Conservation (phyloP, 192 early-diverging fungal genomes). For the Entomortierella lignicola region DNA sequence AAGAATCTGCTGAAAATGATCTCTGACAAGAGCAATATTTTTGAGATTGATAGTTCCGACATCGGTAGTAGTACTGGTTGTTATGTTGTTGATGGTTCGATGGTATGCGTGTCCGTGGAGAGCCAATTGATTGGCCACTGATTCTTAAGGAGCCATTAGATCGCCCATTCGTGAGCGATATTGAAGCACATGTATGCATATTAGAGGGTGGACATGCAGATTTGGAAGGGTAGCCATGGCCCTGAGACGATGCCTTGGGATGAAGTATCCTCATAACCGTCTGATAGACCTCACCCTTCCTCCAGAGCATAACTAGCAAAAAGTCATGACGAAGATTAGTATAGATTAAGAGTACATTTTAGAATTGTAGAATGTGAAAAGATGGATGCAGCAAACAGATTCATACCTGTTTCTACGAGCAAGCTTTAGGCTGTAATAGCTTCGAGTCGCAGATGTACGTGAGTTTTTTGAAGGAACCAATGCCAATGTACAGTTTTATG, state of each 20-base stretch:
- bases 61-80: background rate
- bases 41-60: background rate
- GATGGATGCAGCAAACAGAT: background rate
- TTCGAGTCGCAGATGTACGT: background rate
- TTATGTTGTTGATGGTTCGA: background rate
- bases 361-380: background rate
- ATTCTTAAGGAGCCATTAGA: background rate
- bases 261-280: constrained; percentile 17
- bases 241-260: constrained; percentile 13
- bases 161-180: background rate
- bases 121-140: background rate
- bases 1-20: background rate
- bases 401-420: background rate
- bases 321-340: background rate
- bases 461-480: too few species aligned
- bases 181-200: background rate
- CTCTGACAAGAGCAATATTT: background rate
- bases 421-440: background rate
- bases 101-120: background rate
- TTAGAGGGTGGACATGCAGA: background rate
- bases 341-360: background rate
- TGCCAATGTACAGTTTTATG: background rate
- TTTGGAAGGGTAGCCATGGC: constrained; percentile 2
- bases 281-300: constrained; percentile 46
- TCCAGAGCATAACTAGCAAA: constrained; percentile 35